phyloP scores from a whole-genome alignment of 2,329 filamentous ascomycete genomes.

The Xenosphaeropsis pyriputrescens region DNA sequence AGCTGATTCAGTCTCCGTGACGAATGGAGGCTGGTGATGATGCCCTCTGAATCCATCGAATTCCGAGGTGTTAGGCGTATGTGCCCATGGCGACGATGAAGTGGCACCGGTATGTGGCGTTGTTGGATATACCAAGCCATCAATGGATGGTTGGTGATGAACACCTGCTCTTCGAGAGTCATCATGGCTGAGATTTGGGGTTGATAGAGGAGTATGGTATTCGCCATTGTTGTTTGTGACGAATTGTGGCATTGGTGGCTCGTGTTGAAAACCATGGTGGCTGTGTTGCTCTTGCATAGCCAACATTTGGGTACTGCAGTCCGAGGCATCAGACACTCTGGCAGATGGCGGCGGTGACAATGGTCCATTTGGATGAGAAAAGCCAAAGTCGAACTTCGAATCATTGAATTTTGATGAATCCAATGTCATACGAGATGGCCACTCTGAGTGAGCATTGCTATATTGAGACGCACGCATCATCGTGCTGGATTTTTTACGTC shows the following conservation, averaged over 20 bases:
- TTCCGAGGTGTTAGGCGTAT: constrained; percentile 6
- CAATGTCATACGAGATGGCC: constrained; percentile 34
- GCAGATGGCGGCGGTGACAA: constrained; percentile 29
- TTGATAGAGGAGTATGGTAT: constrained; percentile 12
- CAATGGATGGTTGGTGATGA: constrained; percentile 5
- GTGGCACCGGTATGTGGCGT: constrained; percentile 11
- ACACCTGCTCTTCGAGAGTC: constrained; percentile 9
- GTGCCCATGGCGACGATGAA: constrained; percentile 10
- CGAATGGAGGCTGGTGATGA: neutral
- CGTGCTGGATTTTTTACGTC: constrained; percentile 18
- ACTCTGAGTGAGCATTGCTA: constrained; percentile 29
- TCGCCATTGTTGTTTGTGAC: neutral
- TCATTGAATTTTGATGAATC: constrained; percentile 22
- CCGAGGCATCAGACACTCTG: constrained; percentile 16
- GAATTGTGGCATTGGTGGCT: neutral
- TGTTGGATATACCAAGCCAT: constrained; percentile 7
- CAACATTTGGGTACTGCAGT: constrained; percentile 20
- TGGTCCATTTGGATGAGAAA: constrained; percentile 24
- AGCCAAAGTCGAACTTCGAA: constrained; percentile 21
- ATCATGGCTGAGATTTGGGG: constrained; percentile 5
- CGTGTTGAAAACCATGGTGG: constrained; percentile 5
- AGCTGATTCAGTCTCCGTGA: constrained; percentile 6
- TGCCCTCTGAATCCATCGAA: constrained; percentile 4
- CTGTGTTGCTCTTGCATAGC: constrained; percentile 7
- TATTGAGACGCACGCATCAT: constrained; percentile 21